Conservation (phyloP, 1,284 basidiomycete species). For the Pseudozyma hubeiensis region DNA sequence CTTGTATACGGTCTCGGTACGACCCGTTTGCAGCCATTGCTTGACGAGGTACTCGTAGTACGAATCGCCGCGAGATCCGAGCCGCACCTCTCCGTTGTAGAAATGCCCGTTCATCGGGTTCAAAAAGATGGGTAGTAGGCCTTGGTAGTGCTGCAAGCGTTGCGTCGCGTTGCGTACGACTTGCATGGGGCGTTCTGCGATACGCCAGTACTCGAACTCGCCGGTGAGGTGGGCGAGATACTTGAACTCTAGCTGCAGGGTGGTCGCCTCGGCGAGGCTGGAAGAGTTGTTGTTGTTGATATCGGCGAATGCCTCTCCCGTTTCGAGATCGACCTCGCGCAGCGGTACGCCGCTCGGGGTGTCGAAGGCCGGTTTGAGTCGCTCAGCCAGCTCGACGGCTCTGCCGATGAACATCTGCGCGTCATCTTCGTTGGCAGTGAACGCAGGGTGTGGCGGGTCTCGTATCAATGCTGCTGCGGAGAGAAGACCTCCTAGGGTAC, state of each 20-base stretch:
- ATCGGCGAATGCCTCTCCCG: slow-evolving; percentile 77
- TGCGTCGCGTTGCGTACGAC: slow-evolving; percentile 42
- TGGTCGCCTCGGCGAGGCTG: slow-evolving; percentile 76
- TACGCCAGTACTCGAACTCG: slow-evolving; percentile 82
- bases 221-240: slow-evolving; percentile 85
- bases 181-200: slow-evolving; percentile 74
- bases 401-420: slow-evolving; percentile 62
- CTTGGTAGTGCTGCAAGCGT: slow-evolving; percentile 72
- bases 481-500: slow-evolving; percentile 83
- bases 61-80: slow-evolving; percentile 92
- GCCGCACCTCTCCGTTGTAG: slow-evolving; percentile 80
- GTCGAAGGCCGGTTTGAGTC: slow-evolving; percentile 83
- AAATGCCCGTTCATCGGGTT: slow-evolving; percentile 77
- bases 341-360: slow-evolving; percentile 81
- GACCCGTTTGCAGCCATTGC: slow-evolving; percentile 72
- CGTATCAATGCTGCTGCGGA: slow-evolving; percentile 73
- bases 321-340: slow-evolving; percentile 81
- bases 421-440: slow-evolving; percentile 50
- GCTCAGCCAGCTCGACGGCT: slow-evolving; percentile 79
- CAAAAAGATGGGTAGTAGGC: slow-evolving; percentile 86
- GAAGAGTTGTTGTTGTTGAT: slow-evolving; percentile 76
- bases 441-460: slow-evolving; percentile 48
- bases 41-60: slow-evolving; percentile 88
- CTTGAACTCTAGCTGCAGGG: slow-evolving; percentile 74
- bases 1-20: slow-evolving; percentile 82